Percentiles rank a stretch among this genome's conserved stretches.
phyloP scores from a whole-genome alignment of 1,139 yeast genomes.

The Taphrina deformans region DNA sequence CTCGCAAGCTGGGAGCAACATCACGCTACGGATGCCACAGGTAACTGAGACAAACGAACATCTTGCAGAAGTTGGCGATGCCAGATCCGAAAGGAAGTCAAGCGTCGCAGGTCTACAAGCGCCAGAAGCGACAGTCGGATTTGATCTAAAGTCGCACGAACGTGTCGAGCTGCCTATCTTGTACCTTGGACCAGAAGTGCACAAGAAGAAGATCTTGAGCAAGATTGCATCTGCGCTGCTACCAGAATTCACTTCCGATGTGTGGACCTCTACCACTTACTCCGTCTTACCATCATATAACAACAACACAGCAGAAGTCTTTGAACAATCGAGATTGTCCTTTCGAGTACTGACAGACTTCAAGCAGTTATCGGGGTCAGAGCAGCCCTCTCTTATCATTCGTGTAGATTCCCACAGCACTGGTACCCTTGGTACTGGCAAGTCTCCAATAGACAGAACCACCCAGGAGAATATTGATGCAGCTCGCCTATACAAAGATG shows the following conservation, averaged over 20 bases:
- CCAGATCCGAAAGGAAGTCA: neutral
- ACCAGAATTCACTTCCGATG: neutral
- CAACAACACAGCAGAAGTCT: neutral
- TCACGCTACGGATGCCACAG: conserved; percentile 7
- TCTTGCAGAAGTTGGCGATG: neutral
- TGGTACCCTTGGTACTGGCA: neutral
- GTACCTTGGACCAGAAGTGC: neutral
- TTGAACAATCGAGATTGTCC: neutral
- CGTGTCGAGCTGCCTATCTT: neutral
- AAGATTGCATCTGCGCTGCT: neutral
- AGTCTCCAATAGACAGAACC: neutral
- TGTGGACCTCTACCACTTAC: conserved; percentile 10
- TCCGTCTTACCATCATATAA: neutral
- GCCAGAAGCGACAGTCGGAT: neutral
- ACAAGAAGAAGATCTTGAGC: neutral
- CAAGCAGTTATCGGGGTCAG: neutral
- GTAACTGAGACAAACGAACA: neutral
- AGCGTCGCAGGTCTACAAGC: neutral
- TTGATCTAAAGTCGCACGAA: neutral
- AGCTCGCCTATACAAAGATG: neutral
- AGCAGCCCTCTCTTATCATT: neutral
- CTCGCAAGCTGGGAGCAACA: conserved; percentile 8
- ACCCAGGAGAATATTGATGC: neutral
- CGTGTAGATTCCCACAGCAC: neutral
- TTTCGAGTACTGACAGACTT: neutral